Conservation (phyloP, 2,329 filamentous ascomycete genomes). For the Huntiella savannae region DNA sequence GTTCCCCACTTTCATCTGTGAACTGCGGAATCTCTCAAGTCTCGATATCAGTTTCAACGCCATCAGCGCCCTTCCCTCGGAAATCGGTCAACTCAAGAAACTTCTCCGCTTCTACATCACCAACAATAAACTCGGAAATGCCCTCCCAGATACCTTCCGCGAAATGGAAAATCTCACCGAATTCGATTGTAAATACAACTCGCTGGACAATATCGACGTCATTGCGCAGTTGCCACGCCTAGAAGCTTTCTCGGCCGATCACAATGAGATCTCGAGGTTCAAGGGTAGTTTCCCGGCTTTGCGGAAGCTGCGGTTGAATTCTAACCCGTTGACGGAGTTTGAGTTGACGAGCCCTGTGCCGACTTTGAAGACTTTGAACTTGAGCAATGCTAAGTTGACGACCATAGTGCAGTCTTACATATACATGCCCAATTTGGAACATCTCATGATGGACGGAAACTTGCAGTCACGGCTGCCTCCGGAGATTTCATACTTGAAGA, state of each 20-base stretch:
- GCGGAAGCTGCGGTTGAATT: constrained; percentile 71
- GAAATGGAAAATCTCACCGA: constrained; percentile 66
- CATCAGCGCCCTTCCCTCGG: constrained; percentile 56
- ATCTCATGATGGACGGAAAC: constrained; percentile 80
- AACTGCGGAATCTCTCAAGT: constrained; percentile 67
- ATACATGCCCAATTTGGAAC: constrained; percentile 71
- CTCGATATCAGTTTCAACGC: constrained; percentile 94
- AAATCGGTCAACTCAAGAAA: constrained; percentile 58
- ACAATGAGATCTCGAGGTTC: constrained; percentile 84
- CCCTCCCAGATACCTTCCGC: constrained; percentile 53
- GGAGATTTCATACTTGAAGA: constrained; percentile 66
- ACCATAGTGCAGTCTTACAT: constrained; percentile 79
- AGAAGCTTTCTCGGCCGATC: constrained; percentile 74
- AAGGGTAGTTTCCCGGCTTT: constrained; percentile 74
- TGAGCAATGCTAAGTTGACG: constrained; percentile 79
- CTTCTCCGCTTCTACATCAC: constrained; percentile 86
- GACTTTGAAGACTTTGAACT: constrained; percentile 67
- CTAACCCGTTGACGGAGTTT: constrained; percentile 89
- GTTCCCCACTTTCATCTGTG: constrained; percentile 72
- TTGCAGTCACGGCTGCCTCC: constrained; percentile 81
- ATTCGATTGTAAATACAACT: constrained; percentile 87
- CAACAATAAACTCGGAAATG: constrained; percentile 70
- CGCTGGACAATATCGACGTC: constrained; percentile 71
- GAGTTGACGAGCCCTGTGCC: constrained; percentile 60
- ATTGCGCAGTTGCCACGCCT: constrained; percentile 68